Base-by-base conservation (phyloP, 2,329 filamentous ascomycete genomes). In the Arthrobotrys megalospora region DNA sequence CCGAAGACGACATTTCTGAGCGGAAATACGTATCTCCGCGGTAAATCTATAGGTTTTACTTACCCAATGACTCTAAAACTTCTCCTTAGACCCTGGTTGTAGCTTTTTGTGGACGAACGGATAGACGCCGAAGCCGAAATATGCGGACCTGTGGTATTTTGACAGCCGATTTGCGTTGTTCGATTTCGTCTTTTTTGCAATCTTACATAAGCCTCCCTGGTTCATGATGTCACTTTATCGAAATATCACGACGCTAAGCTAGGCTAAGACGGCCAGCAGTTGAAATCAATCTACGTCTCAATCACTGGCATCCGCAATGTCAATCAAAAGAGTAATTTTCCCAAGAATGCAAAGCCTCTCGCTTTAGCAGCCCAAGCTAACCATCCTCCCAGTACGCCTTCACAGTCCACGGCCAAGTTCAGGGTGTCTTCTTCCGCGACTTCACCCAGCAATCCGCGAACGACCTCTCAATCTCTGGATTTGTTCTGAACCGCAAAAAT, bases 401-500 rank as follows among this genome's bases (percentile, higher is more conserved):
- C 68, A 79, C 62, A 24, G 76, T 79, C 63, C 67, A 72, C 63
- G 76, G 76, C 64, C 34, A 47, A 10, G 76, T 79, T 34, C 76
- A 79, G 24, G 73, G 76, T 21, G 76, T 79, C 68, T 79, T 79
- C 47, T 79, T 72, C 45, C 76, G 76, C 19, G 64, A 73, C 60
- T 79, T 32, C 55, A 55, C 76, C 45, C 43, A 65, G 38, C 24
- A 68, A 38, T 53, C 68, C 21, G 76, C 76, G 11, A 19, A 32
- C 12, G 32, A 21, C 14, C 68, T 64, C 16, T 73, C 76, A 12
- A 67, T 79, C 43, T 38, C 53, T 21, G 76, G 76, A 3, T 79
- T 55, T 16, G 63, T 79, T 24, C 52, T 38, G 8, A 79, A 79
- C 47, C 41, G 28, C n/a, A 3, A 34, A 12, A 36, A 38, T 52